These are phyloP conservation scores for Zopfia rhizophila DNA, from an alignment of 2,329 filamentous ascomycete species.

Conservation along the genomic window DNA sequence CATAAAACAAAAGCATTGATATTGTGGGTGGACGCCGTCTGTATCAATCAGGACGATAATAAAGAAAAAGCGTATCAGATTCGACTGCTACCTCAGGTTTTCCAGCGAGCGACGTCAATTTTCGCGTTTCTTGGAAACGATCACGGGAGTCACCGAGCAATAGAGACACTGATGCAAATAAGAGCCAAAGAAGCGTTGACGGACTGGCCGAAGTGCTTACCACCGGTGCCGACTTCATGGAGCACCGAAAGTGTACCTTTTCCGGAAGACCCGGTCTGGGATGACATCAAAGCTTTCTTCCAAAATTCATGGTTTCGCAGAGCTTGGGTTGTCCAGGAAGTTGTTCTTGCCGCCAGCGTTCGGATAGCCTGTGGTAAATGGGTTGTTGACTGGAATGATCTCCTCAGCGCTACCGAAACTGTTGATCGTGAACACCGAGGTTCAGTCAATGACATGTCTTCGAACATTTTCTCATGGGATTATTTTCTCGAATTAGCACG, in stretches of 20 bases:
- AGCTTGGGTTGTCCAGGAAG: slow-evolving; percentile 18
- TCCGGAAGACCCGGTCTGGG: slow-evolving; percentile 12
- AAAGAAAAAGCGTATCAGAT: neutral
- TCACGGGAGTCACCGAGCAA: neutral
- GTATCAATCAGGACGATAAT: neutral
- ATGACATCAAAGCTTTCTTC: slow-evolving; percentile 7
- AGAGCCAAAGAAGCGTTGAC: too few relatives aligned
- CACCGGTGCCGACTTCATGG: slow-evolving; percentile 48
- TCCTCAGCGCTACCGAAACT: slow-evolving; percentile 6
- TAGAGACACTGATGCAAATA: slow-evolving; percentile 1
- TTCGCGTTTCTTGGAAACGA: neutral
- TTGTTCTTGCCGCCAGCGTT: slow-evolving; percentile 6
- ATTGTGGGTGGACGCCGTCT: slow-evolving; percentile 2
- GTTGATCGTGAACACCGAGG: neutral
- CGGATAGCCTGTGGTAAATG: slow-evolving; percentile 14
- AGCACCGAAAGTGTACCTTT: neutral
- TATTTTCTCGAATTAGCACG: neutral
- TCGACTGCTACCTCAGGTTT: neutral
- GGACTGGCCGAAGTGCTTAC: too few relatives aligned
- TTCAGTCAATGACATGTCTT: too few relatives aligned
- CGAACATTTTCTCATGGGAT: too few relatives aligned
- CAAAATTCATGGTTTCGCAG: slow-evolving; percentile 11
- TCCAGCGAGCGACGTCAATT: neutral
- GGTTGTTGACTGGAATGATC: slow-evolving; percentile 18
- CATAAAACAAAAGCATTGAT: neutral